Base-by-base conservation (phyloP, 2,329 filamentous ascomycete genomes). In the Chrysosporium queenslandicum region DNA sequence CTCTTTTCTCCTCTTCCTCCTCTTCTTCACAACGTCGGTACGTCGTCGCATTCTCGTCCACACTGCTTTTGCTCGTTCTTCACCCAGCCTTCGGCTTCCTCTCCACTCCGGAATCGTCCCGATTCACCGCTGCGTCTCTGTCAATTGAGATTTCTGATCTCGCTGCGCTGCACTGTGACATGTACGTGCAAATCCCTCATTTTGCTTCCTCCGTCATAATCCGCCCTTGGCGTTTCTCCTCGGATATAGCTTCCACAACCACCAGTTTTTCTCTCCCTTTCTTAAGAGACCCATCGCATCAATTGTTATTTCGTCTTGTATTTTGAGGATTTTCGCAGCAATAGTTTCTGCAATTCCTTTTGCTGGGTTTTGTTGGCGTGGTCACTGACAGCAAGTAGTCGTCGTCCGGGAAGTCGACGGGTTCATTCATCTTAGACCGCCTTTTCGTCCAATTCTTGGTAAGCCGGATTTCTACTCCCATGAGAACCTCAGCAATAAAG, bases 1-100 rank as follows among this genome's bases (percentile, higher is more conserved):
- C 50, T 23, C 37, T 34, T 27, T 32, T 39, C 25, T 50, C 25
- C 9, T 43, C 23, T 18, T 43, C 40, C 20, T 37, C 32, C 27
- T 34, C 40, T 50, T 51, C 30, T 53, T 46, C 45, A 52, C 29
- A 21, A 27, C 40, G 40, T 16, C 36, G 49, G 32, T 41, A 52
- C 39, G 25, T 49, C 36, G 21, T 49, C 46, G 46, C 46, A 47
- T 42, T 16, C 4, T 34, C 14, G 2, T 18, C 37, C 3, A n/a
- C n/a, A n/a, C 36, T 50, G 36, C 25, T 12, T 48, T 30, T 36
- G 21, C 40, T 49, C 30, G 29, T 34, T 18, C 27, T 53, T 34
- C 47, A 39, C 32, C 43, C 41, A 46, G 34, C 50, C 41, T 27
- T 52, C 40, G 34, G 41, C 49, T 49, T 48, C 50, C 25, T 46